phyloP scores from a whole-genome alignment of 2,329 filamentous ascomycete genomes.

The Aureobasidium melanogenum region DNA sequence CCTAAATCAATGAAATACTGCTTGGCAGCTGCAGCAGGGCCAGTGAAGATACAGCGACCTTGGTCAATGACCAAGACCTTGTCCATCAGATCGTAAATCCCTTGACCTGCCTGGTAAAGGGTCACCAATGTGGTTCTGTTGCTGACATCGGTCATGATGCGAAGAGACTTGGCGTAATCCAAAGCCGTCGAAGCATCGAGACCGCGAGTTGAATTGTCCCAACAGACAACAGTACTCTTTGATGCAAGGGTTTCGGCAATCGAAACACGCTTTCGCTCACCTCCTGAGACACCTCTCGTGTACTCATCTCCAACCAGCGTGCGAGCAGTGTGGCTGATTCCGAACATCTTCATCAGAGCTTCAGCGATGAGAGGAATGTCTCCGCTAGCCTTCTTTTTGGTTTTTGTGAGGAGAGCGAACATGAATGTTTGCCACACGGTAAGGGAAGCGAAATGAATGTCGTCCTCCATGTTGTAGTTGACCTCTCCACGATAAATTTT shows the following conservation, averaged over 20 bases:
- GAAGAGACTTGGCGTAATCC: conserved; percentile 67
- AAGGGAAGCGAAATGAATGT: conserved; percentile 63
- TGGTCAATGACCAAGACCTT: conserved; percentile 71
- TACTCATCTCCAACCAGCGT: conserved; percentile 68
- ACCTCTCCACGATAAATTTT: conserved; percentile 66
- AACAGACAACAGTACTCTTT: conserved; percentile 63
- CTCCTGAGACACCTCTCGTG: conserved; percentile 66
- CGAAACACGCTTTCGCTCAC: conserved; percentile 70
- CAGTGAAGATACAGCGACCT: conserved; percentile 61
- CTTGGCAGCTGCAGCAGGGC: conserved; percentile 50
- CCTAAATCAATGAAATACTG: conserved; percentile 60
- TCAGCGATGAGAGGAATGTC: conserved; percentile 62
- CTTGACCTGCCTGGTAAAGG: conserved; percentile 62
- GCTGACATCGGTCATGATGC: conserved; percentile 71
- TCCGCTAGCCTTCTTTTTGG: conserved; percentile 53
- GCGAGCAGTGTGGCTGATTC: conserved; percentile 69
- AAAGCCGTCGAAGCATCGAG: conserved; percentile 70
- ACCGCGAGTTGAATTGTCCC: conserved; percentile 76
- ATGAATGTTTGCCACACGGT: conserved; percentile 71
- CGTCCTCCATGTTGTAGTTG: conserved; percentile 70
- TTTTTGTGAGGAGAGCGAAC: conserved; percentile 69
- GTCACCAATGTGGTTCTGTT: conserved; percentile 63
- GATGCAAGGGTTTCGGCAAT: conserved; percentile 71
- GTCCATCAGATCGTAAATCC: conserved; percentile 66
- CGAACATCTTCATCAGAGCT: conserved; percentile 67